Evolutionary conservation across 176 grass and related monocot species (phyloP), one percentile per base, ranked within the genome.

Genomic region (Oryza meridionalis): DNA sequence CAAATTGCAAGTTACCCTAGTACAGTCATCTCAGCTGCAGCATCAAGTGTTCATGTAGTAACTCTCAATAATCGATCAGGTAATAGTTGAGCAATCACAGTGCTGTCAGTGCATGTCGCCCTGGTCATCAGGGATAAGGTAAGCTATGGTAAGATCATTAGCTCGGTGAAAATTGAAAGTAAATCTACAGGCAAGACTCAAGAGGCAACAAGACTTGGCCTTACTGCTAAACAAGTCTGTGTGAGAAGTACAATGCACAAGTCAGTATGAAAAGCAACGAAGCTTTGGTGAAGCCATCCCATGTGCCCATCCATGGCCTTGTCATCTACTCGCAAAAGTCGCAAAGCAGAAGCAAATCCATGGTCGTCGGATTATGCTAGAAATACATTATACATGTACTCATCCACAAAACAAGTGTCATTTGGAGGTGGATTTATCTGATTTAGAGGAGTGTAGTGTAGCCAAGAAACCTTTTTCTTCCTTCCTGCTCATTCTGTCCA

Each of bases 281-380:
- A 14, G 42, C 55, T 65, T 72, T 16, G 17, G 53, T 43, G 26
- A 40, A 5, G 50, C 66, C 84, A 79, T 4, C 75, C 68, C 76
- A 37, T 14, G 37, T 47, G 42, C 51, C 35, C 6, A 25, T 25
- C 6, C 72, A n/a, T 14, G 6, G 29, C 38, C 38, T 40, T 44
- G 61, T 70, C 15, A 2, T 73, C 70, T 29, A 49, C 3, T 73
- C 43, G 38, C 35, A 40, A 8, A 40, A 40, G 38, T 40, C 7
- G 43, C 70, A 70, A 62, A 43, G 10, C 59, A 69, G 35, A 76
- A 84, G 63, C 1, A 2, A 55, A 55, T 55, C 4, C 19, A 7
- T 21, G 13, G 72, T 16, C 40, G n/a, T 72, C 15, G 40, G 11
- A 72, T 72, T 44, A 46, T 26, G 44, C 68, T 25, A 26, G 3